phyloP scores from a whole-genome alignment of 441 rosid genomes.

The Euphorbia celastroides region DNA sequence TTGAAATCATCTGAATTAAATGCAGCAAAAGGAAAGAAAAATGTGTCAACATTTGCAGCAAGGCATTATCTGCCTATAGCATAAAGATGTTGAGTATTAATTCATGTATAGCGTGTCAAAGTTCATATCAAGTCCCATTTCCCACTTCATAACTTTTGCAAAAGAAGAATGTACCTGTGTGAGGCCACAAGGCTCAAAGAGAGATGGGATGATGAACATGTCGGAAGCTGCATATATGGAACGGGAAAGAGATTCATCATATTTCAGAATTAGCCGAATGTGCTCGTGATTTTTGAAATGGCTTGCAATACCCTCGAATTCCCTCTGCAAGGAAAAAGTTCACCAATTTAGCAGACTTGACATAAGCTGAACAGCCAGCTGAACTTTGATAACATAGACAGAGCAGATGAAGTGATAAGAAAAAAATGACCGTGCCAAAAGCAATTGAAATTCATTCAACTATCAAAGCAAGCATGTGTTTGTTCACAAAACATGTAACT shows the following conservation, averaged over 20 bases:
- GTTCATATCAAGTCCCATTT: neutral
- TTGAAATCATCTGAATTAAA: constrained; percentile 73
- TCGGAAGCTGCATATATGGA: constrained; percentile 84
- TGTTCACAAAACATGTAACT: neutral
- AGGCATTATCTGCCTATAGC: neutral
- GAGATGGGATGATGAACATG: constrained; percentile 87
- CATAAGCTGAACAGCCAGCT: neutral
- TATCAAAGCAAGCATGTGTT: neutral
- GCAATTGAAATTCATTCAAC: neutral
- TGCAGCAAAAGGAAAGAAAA: neutral
- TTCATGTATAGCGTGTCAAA: neutral
- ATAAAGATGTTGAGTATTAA: neutral
- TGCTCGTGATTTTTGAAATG: constrained; percentile 64
- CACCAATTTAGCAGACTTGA: neutral
- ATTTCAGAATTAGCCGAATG: constrained; percentile 70
- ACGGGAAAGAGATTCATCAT: constrained; percentile 86
- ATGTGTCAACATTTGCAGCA: constrained; percentile 3
- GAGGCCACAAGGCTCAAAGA: constrained; percentile 98
- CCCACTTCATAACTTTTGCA: constrained; percentile 12
- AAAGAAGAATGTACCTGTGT: constrained; percentile 61
- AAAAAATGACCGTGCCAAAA: neutral
- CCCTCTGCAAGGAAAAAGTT: constrained; percentile 44
- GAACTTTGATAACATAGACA: no score
- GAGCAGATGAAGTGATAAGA: constrained; percentile 1
- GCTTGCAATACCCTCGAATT: constrained; percentile 78